A percentile compares a stretch with the other conserved stretches of the same genome.
Conservation (phyloP, 441 rosid species). For the Croton setiger region DNA sequence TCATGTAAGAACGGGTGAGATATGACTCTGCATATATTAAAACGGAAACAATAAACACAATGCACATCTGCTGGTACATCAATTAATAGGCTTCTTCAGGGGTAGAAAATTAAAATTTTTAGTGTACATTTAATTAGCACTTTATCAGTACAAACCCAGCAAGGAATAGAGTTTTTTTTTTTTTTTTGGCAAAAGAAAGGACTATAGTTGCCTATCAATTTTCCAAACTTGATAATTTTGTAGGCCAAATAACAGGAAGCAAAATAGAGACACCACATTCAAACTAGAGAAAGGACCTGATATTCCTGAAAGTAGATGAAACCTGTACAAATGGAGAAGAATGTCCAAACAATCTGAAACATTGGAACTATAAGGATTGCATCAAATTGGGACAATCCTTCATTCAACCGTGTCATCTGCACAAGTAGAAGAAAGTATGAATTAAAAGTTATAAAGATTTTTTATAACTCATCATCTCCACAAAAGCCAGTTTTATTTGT, state of each 20-base stretch:
- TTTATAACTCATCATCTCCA: constrained; percentile 16
- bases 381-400: constrained; percentile 87
- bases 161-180: not conserved
- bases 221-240: not conserved
- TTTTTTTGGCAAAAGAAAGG: not conserved
- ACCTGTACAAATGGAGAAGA: constrained; percentile 98
- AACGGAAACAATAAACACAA: not conserved
- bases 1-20: not conserved
- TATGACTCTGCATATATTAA: not conserved
- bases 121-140: too few relatives aligned
- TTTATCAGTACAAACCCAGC: too few relatives aligned
- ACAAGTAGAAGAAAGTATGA: constrained; percentile 17
- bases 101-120: too few relatives aligned
- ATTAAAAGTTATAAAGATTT: constrained; percentile 1
- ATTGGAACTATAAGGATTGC: constrained; percentile 98
- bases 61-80: not conserved
- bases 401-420: constrained; percentile 96
- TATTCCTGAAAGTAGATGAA: constrained; percentile 96
- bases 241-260: not conserved
- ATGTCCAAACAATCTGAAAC: constrained; percentile 99
- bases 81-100: too few relatives aligned
- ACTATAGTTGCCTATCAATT: not conserved
- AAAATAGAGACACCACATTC: not conserved
- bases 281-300: constrained; percentile 51
- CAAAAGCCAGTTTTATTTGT: not conserved